Evolutionary conservation across 345 rosid species (phyloP).

Genomic region (Ailanthus altissimus): DNA sequence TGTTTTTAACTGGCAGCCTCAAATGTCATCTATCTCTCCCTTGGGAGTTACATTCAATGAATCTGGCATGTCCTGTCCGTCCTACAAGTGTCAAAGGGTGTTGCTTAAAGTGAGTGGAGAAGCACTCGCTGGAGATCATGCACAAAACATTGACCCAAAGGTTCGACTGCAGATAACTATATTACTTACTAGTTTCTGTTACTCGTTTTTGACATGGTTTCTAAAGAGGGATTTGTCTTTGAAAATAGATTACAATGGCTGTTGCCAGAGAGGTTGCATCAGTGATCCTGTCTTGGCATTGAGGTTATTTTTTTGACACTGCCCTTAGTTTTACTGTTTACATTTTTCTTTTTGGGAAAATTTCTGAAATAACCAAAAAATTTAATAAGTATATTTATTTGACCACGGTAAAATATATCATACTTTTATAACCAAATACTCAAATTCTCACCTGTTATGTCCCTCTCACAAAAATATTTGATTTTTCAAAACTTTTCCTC

Average conservation of each 20-base stretch:
- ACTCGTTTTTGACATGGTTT: background rate
- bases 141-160: constrained; percentile 89
- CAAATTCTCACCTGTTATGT: too few relatives aligned
- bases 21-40: constrained; percentile 52
- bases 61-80: constrained; percentile 42
- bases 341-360: too few relatives aligned
- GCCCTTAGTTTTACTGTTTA: background rate
- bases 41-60: constrained; percentile 52
- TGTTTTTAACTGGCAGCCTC: constrained; percentile 51
- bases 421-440: too few relatives aligned
- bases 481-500: too few relatives aligned
- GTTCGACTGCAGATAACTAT: constrained; percentile 36
- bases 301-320: constrained; percentile 53
- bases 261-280: constrained; percentile 96
- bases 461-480: too few relatives aligned
- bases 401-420: too few relatives aligned
- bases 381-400: too few relatives aligned
- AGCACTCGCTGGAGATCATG: constrained; percentile 90
- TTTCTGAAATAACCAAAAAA: too few relatives aligned
- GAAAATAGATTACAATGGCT: constrained; percentile 78
- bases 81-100: constrained; percentile 86
- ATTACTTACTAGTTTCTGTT: background rate
- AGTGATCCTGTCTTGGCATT: constrained; percentile 78
- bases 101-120: constrained; percentile 97
- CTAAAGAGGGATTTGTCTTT: constrained; percentile 23